Evolutionary conservation across 1,139 yeast genomes (phyloP).

Genomic region (Sugiyamaella xylanicola): DNA sequence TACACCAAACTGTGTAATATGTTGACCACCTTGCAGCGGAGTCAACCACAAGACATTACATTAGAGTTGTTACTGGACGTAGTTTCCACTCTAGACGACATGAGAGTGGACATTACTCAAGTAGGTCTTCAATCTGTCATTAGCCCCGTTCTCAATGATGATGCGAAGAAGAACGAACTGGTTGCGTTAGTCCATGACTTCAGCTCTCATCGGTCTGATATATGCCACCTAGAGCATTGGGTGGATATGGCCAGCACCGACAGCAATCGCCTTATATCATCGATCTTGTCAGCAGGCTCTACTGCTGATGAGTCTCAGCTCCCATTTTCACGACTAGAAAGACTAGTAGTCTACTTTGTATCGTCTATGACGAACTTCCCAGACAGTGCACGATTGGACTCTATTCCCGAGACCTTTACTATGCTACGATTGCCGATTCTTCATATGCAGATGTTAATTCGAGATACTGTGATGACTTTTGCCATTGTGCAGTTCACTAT

Average conservation of each 20-base stretch:
- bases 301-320: background rate
- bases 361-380: conserved; percentile 25
- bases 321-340: conserved; percentile 20
- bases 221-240: conserved; percentile 30
- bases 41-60: background rate
- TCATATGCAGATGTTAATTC: conserved; percentile 28
- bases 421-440: conserved; percentile 30
- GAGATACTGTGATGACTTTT: conserved; percentile 32
- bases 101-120: conserved; percentile 26
- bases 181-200: conserved; percentile 30
- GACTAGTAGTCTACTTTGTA: conserved; percentile 25
- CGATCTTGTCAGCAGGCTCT: background rate
- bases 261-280: conserved; percentile 4
- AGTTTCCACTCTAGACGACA: conserved; percentile 26
- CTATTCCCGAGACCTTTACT: conserved; percentile 31
- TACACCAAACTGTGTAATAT: conserved; percentile 6
- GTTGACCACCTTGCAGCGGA: conserved; percentile 2
- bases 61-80: conserved; percentile 17
- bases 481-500: conserved; percentile 31
- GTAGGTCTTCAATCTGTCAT: conserved; percentile 17
- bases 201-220: conserved; percentile 21
- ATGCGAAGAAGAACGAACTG: conserved; percentile 28
- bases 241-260: conserved; percentile 23
- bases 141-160: conserved; percentile 16
- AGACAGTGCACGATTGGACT: conserved; percentile 21